Conservation (phyloP, 2,329 filamentous ascomycete genomes). For the Exophiala xenobiotica region DNA sequence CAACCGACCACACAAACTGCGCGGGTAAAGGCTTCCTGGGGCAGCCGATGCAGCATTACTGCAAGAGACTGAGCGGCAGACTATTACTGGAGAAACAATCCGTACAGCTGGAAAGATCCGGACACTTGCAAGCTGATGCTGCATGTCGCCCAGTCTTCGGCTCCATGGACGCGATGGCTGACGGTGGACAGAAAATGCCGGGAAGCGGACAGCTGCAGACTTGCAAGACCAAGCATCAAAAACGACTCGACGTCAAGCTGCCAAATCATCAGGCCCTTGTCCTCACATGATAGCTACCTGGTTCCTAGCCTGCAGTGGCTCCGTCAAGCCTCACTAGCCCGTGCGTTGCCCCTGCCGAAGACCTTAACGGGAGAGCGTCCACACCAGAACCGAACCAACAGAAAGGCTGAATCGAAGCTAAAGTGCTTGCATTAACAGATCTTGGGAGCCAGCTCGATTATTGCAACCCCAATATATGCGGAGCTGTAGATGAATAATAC, state of each 20-base stretch:
- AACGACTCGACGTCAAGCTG: conserved; percentile 1
- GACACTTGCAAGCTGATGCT: neutral
- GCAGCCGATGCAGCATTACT: too few relatives aligned
- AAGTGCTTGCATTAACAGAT: neutral
- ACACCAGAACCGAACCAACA: neutral
- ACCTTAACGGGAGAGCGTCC: neutral
- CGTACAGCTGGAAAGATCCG: neutral
- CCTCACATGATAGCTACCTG: too few relatives aligned
- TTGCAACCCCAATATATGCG: too few relatives aligned
- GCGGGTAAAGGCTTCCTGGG: too few relatives aligned
- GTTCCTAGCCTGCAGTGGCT: too few relatives aligned
- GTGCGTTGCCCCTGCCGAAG: neutral
- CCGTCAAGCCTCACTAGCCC: neutral
- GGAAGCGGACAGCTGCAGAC: neutral
- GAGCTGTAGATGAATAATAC: too few relatives aligned
- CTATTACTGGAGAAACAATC: too few relatives aligned
- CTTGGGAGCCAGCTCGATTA: too few relatives aligned
- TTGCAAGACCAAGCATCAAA: neutral
- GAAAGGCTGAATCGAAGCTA: neutral
- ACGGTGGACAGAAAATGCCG: neutral
- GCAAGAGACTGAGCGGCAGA: too few relatives aligned
- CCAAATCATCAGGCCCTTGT: neutral
- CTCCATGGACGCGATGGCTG: neutral
- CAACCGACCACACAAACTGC: too few relatives aligned
- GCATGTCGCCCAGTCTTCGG: neutral